Evolutionary conservation across 768 basidiomycete species (phyloP).

Genomic region (Phaeolepiota aurea): DNA sequence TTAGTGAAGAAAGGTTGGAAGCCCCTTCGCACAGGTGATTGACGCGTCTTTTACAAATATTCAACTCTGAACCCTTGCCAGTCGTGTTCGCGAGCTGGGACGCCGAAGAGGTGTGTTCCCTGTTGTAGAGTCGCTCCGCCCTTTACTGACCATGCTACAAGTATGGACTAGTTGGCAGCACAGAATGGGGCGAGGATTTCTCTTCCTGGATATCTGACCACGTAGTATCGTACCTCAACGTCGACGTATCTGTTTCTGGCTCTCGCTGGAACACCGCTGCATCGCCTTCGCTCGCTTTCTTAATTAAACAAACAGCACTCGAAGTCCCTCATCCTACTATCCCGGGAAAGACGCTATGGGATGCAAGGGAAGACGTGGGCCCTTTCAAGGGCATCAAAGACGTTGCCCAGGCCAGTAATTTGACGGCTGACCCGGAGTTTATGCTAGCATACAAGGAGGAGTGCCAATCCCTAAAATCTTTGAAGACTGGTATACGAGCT

Average conservation of each 20-base stretch:
- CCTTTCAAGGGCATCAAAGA: slow-evolving; percentile 30
- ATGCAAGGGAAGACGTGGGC: slow-evolving; percentile 57
- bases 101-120: slow-evolving; percentile 52
- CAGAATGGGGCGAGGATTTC: slow-evolving; percentile 95
- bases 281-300: slow-evolving; percentile 78
- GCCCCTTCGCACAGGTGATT: slow-evolving; percentile 53
- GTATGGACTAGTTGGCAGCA: slow-evolving; percentile 74
- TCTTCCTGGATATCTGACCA: slow-evolving; percentile 69
- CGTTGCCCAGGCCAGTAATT: slow-evolving; percentile 12
- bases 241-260: slow-evolving; percentile 61
- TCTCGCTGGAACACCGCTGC: slow-evolving; percentile 48
- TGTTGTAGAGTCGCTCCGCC: neutral
- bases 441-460: slow-evolving; percentile 28
- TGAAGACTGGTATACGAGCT: slow-evolving; percentile 38
- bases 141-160: slow-evolving; percentile 11
- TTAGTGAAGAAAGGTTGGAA: slow-evolving; percentile 73
- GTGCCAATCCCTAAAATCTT: slow-evolving; percentile 20
- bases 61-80: slow-evolving; percentile 8
- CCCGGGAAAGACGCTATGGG: slow-evolving; percentile 65
- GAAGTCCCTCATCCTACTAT: slow-evolving; percentile 70
- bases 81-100: slow-evolving; percentile 72
- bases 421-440: slow-evolving; percentile 32
- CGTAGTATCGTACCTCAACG: slow-evolving; percentile 82
- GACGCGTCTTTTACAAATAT: neutral
- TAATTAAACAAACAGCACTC: slow-evolving; percentile 60